Evolutionary conservation across 2,329 filamentous ascomycete species (phyloP).

Genomic region (Zarea fungicola): DNA sequence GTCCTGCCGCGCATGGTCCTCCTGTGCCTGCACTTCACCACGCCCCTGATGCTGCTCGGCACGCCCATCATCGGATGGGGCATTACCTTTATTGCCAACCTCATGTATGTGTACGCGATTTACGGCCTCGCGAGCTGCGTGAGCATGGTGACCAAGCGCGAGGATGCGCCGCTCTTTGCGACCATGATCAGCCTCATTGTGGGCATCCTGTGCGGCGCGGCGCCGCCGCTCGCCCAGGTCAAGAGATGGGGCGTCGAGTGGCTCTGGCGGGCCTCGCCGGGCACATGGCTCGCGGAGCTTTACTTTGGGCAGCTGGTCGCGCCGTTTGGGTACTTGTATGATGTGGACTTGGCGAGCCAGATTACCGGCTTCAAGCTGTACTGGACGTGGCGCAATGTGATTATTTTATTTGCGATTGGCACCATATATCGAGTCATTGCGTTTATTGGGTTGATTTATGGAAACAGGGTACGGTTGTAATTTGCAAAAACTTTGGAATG

Average conservation of each 20-base stretch:
- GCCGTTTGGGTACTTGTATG: constrained; percentile 46
- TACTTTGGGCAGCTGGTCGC: constrained; percentile 49
- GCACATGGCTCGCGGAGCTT: constrained; percentile 51
- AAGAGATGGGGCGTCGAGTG: constrained; percentile 48
- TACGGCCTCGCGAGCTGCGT: constrained; percentile 50
- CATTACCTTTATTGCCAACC: constrained; percentile 43
- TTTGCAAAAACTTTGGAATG: too few species aligned
- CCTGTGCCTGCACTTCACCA: constrained; percentile 50
- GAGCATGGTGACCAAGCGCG: constrained; percentile 48
- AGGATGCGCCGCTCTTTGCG: constrained; percentile 52
- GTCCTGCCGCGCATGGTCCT: constrained; percentile 47
- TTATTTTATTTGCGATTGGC: constrained; percentile 39
- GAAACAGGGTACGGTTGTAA: constrained; percentile 27
- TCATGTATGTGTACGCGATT: constrained; percentile 54
- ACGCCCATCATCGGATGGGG: constrained; percentile 46
- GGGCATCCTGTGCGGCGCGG: constrained; percentile 48
- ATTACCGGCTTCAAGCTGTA: constrained; percentile 42
- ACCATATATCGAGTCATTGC: constrained; percentile 41
- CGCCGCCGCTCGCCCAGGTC: constrained; percentile 44
- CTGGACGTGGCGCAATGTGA: constrained; percentile 39
- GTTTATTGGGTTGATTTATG: constrained; percentile 34
- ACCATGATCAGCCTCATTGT: constrained; percentile 50
- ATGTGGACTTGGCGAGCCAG: constrained; percentile 40
- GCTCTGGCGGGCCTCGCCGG: constrained; percentile 50
- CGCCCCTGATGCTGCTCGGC: constrained; percentile 43